A percentile compares a stretch with the other conserved stretches of the same genome.
phyloP scores from a whole-genome alignment of 352 stramenopile genomes.

The Phytophthora constricta region DNA sequence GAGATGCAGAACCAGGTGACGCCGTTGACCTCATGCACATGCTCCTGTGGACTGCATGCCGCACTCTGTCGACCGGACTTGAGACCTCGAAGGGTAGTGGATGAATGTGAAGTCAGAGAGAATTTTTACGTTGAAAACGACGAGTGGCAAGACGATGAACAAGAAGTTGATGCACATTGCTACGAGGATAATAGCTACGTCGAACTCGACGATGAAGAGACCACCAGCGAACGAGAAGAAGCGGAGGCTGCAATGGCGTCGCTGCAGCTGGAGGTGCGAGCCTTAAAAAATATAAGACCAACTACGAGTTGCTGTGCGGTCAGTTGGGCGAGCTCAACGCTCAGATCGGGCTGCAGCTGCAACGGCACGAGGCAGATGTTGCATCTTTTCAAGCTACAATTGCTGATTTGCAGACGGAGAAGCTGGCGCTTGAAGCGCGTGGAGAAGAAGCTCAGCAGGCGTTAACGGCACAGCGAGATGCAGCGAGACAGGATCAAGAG shows the following conservation, averaged over 20 bases:
- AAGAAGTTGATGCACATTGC: background rate
- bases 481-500: constrained; percentile 49
- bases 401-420: constrained; percentile 42
- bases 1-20: constrained; percentile 1
- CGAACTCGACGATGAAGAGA: constrained; percentile 7
- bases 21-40: constrained; percentile 10
- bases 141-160: constrained; percentile 3
- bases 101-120: too few relatives aligned
- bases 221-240: constrained; percentile 12
- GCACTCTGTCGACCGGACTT: background rate
- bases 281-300: constrained; percentile 75
- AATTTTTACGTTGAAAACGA: background rate
- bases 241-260: constrained; percentile 14
- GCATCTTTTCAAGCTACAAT: constrained; percentile 51
- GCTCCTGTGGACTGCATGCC: constrained; percentile 15
- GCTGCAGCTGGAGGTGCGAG: constrained; percentile 55
- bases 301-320: constrained; percentile 79
- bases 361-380: constrained; percentile 76
- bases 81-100: too few relatives aligned
- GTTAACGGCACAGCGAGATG: constrained; percentile 26
- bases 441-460: constrained; percentile 27
- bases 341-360: constrained; percentile 70
- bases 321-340: constrained; percentile 73
- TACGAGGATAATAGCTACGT: background rate
- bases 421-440: constrained; percentile 39